These are phyloP conservation scores for Penicillium psychrosexuale DNA, from an alignment of 2,329 filamentous ascomycete genomes.

Conservation along the genomic window DNA sequence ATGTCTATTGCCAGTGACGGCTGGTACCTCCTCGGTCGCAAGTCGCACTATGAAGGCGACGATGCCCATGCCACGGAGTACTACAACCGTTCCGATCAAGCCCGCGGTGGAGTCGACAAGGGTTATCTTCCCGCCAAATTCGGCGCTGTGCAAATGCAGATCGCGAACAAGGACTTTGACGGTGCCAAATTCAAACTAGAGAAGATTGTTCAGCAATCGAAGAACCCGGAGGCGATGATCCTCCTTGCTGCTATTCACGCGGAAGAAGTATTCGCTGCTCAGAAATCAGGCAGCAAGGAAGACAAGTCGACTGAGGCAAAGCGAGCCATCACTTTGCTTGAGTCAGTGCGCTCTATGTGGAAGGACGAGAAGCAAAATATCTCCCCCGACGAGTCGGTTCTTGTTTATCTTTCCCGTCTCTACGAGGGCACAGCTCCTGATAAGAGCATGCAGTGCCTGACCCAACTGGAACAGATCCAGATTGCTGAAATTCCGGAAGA, in stretches of 20 bases:
- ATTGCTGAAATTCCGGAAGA: conserved; percentile 71
- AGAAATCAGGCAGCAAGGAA: conserved; percentile 75
- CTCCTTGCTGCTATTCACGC: conserved; percentile 88
- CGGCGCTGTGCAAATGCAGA: conserved; percentile 83
- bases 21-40: conserved; percentile 90
- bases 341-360: conserved; percentile 82
- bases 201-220: conserved; percentile 85
- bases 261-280: conserved; percentile 83
- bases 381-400: conserved; percentile 75
- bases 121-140: conserved; percentile 95
- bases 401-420: conserved; percentile 85
- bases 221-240: conserved; percentile 83
- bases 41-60: conserved; percentile 81
- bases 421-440: conserved; percentile 85
- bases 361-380: conserved; percentile 87
- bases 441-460: conserved; percentile 85
- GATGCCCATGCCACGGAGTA: conserved; percentile 73
- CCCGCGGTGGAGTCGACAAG: conserved; percentile 83
- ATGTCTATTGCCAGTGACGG: conserved; percentile 96
- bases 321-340: conserved; percentile 81
- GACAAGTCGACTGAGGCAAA: conserved; percentile 82
- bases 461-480: conserved; percentile 89
- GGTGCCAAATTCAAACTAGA: conserved; percentile 92
- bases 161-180: conserved; percentile 77
- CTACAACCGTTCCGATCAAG: conserved; percentile 87